phyloP scores from a whole-genome alignment of 1,284 basidiomycete genomes.

The Ganoderma multipileum region DNA sequence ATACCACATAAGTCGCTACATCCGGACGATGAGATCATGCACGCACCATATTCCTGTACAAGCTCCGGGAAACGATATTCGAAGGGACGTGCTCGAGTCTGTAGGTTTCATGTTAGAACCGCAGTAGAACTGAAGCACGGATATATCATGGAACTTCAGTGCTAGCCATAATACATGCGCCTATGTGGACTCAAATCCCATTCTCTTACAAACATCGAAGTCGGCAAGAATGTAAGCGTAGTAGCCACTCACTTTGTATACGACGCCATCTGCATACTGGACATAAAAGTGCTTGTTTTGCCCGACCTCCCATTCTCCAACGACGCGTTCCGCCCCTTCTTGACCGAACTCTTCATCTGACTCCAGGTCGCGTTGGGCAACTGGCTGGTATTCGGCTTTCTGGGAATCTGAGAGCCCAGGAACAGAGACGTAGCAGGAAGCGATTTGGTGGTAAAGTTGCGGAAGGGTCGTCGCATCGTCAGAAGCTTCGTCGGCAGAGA shows the following conservation, averaged over 20 bases:
- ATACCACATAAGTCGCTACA: conserved; percentile 18
- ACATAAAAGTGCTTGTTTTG: conserved; percentile 63
- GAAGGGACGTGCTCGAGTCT: conserved; percentile 42
- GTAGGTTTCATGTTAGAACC: not conserved
- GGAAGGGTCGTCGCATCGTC: not conserved
- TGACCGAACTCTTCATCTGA: conserved; percentile 33
- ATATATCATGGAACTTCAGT: not conserved
- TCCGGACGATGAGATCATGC: conserved; percentile 4
- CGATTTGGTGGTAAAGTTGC: not conserved
- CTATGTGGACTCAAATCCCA: not conserved
- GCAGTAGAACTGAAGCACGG: not conserved
- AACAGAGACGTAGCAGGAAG: conserved; percentile 26
- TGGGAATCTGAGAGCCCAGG: conserved; percentile 25
- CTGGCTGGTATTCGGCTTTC: conserved; percentile 29
- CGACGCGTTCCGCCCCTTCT: conserved; percentile 43
- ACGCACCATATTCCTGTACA: conserved; percentile 64
- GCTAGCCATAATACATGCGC: not conserved
- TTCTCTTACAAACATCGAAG: not conserved
- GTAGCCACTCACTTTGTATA: conserved; percentile 56
- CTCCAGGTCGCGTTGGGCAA: conserved; percentile 29
- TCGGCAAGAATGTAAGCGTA: not conserved
- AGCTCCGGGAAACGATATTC: conserved; percentile 49
- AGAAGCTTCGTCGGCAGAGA: conserved; percentile 16
- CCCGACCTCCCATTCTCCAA: conserved; percentile 60
- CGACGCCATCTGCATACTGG: conserved; percentile 59